phyloP scores from a whole-genome alignment of 2,329 filamentous ascomycete genomes.

The Trichoderma sp. region DNA sequence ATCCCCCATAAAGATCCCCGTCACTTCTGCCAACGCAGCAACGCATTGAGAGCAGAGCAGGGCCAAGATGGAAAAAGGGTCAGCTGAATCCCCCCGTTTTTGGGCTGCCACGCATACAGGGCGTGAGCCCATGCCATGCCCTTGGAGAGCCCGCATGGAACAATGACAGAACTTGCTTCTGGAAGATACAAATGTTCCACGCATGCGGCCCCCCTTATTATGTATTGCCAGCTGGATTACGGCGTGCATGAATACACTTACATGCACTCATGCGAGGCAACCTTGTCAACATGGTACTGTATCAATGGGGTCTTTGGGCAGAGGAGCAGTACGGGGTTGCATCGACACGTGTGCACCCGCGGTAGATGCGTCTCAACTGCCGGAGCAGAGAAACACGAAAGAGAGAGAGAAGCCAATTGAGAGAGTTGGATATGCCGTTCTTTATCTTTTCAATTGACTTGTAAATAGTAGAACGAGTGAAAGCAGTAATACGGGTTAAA shows the following conservation, averaged over 20 bases:
- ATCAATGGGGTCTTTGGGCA: background rate
- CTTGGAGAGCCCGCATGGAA: conserved; percentile 8
- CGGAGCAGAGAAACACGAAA: background rate
- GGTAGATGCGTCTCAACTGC: conserved; percentile 5
- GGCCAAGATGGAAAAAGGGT: background rate
- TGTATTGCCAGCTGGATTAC: background rate
- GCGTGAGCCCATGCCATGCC: background rate
- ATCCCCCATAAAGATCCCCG: background rate
- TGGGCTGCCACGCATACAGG: conserved; percentile 3
- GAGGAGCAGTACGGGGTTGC: background rate
- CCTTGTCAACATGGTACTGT: background rate
- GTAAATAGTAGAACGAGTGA: background rate
- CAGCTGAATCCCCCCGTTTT: background rate
- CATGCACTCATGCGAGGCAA: background rate
- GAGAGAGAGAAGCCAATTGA: background rate
- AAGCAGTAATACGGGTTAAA: background rate
- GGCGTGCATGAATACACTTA: conserved; percentile 5
- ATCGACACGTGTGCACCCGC: background rate
- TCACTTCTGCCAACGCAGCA: conserved; percentile 13
- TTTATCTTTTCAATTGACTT: background rate
- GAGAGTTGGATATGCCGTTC: background rate
- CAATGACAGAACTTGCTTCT: conserved; percentile 14
- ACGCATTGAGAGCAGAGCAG: background rate
- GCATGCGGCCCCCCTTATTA: background rate
- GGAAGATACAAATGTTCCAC: background rate